These are phyloP conservation scores for Xylaria sp. DNA, from an alignment of 2,329 filamentous ascomycete species.

Conservation along the genomic window DNA sequence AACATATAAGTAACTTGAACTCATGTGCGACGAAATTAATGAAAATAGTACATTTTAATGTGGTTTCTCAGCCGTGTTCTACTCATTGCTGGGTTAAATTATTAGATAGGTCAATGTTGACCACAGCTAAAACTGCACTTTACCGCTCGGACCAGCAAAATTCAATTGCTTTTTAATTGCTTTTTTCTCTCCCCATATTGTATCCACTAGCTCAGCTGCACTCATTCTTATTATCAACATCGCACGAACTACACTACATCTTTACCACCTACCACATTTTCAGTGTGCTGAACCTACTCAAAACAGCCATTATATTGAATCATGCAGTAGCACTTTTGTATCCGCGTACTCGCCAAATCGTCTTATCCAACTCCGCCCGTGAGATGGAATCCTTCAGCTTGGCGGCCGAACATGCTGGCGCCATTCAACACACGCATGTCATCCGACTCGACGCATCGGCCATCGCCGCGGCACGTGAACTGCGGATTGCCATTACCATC, in stretches of 20 bases:
- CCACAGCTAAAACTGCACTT: conserved; percentile 3
- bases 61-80: background rate
- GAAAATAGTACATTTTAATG: background rate
- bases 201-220: conserved; percentile 15
- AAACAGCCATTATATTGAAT: background rate
- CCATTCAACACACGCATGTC: conserved; percentile 50
- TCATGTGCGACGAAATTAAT: conserved; percentile 24
- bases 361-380: background rate
- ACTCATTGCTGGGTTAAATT: background rate
- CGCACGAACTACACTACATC: background rate
- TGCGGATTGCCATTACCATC: conserved; percentile 47
- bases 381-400: conserved; percentile 51
- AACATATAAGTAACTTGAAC: conserved; percentile 7
- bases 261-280: background rate
- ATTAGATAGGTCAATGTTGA: conserved; percentile 1
- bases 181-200: background rate
- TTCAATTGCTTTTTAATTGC: background rate
- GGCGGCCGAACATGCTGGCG: conserved; percentile 50
- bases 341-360: background rate
- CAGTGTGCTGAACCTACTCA: background rate
- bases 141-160: conserved; percentile 13
- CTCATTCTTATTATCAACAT: background rate
- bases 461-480: conserved; percentile 45
- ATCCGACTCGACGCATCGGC: conserved; percentile 47
- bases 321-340: conserved; percentile 3